Conservation (phyloP, 305 asterid genomes). For the Fraxinus xanthoxyloides region DNA sequence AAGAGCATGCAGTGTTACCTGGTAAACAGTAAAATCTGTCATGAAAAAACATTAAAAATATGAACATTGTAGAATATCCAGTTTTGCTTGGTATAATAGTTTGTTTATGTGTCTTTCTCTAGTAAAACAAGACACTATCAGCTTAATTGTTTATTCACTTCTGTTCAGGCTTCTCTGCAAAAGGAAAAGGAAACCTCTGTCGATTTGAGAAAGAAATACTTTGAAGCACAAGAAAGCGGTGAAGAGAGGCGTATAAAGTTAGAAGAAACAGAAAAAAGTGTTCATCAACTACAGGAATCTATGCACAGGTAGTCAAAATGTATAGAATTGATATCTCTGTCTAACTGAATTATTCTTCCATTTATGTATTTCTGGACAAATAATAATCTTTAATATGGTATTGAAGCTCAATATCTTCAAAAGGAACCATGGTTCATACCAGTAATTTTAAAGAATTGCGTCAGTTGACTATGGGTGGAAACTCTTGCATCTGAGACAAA, state of each 20-base stretch:
- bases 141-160: conserved; percentile 10
- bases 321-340: neutral
- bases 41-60: conserved; percentile 12
- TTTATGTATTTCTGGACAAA: conserved; percentile 8
- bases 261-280: conserved; percentile 76
- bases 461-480: conserved; percentile 19
- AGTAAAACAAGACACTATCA: conserved; percentile 1
- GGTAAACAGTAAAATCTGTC: conserved; percentile 1
- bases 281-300: conserved; percentile 75
- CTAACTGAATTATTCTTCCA: conserved; percentile 3
- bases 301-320: conserved; percentile 59
- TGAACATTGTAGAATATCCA: conserved; percentile 7
- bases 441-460: conserved; percentile 10
- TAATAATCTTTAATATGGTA: neutral
- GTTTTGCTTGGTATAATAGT: neutral
- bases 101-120: conserved; percentile 4
- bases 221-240: conserved; percentile 47
- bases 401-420: conserved; percentile 1
- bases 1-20: conserved; percentile 8
- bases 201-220: conserved; percentile 60
- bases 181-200: conserved; percentile 51
- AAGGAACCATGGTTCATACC: neutral
- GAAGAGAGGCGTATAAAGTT: conserved; percentile 65
- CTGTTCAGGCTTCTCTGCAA: conserved; percentile 58
- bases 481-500: conserved; percentile 17